These are phyloP conservation scores for Hydnum rufescens DNA, from an alignment of 768 basidiomycete species.

Conservation along the genomic window DNA sequence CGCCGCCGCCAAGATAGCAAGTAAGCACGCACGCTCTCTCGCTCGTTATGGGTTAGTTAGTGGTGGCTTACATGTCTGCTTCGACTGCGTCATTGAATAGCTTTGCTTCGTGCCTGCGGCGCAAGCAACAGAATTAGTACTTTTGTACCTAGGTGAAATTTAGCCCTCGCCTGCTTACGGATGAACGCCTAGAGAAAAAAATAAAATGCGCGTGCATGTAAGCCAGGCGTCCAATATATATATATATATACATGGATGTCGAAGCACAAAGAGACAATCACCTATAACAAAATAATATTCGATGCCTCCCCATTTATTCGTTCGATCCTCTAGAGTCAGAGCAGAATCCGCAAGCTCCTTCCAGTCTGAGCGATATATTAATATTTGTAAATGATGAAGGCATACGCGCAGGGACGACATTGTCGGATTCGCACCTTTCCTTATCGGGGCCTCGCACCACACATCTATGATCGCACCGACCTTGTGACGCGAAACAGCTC, in stretches of 20 bases:
- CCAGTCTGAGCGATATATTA: constrained; percentile 26
- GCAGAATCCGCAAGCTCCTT: constrained; percentile 57
- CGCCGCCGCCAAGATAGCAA: background rate
- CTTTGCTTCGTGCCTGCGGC: constrained; percentile 43
- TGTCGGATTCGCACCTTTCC: constrained; percentile 6
- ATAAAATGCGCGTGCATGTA: background rate
- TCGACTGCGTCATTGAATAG: constrained; percentile 50
- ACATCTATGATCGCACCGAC: constrained; percentile 63
- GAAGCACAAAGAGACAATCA: background rate
- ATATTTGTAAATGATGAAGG: background rate
- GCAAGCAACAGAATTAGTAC: background rate
- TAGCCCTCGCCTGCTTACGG: constrained; percentile 3
- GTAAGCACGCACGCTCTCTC: background rate
- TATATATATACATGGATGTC: no score
- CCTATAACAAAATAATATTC: constrained; percentile 66
- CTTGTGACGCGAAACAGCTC: constrained; percentile 16
- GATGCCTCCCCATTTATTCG: constrained; percentile 39
- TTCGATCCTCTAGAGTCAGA: constrained; percentile 27
- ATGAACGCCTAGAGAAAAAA: constrained; percentile 6
- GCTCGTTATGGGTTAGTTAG: background rate
- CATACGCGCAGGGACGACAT: background rate
- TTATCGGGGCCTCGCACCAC: constrained; percentile 71
- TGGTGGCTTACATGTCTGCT: constrained; percentile 34
- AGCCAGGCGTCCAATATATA: background rate
- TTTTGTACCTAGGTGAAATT: no score